These are phyloP conservation scores for Escovopsis sp. DNA, from an alignment of 2,329 filamentous ascomycete species.

Conservation along the genomic window DNA sequence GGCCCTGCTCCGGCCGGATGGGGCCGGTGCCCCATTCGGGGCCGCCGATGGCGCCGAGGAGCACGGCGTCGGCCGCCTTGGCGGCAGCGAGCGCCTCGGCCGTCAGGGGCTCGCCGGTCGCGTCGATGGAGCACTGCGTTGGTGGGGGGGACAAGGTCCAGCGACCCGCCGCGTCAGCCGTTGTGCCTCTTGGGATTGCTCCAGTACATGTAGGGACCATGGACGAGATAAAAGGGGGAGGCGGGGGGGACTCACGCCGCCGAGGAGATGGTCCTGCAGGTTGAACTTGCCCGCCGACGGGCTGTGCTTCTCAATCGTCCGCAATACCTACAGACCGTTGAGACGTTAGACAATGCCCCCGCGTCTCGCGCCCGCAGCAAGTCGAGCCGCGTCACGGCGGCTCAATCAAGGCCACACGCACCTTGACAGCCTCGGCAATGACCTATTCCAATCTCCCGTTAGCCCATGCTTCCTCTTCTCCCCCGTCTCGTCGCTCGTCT, in stretches of 20 bases:
- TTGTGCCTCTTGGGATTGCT: no score
- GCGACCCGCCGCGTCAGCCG: no score
- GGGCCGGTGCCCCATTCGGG: conserved; percentile 86
- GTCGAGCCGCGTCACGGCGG: no score
- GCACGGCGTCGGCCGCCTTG: conserved; percentile 74
- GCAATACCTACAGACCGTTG: conserved; percentile 47
- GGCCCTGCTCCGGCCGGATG: conserved; percentile 83
- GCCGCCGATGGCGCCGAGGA: conserved; percentile 90
- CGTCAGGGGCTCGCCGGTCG: conserved; percentile 62
- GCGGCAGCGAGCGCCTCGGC: conserved; percentile 70
- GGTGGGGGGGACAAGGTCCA: no score
- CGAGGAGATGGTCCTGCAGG: conserved; percentile 77
- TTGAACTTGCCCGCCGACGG: conserved; percentile 65
- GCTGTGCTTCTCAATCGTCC: conserved; percentile 58
- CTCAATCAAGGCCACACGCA: no score
- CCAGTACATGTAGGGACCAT: no score
- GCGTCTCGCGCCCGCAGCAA: no score
- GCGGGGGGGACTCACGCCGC: conserved; percentile 66
- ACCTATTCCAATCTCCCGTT: conserved; percentile 33
- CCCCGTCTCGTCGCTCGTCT: not conserved
- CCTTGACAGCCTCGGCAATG: conserved; percentile 73
- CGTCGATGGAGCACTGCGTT: conserved; percentile 71
- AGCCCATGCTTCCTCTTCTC: not conserved
- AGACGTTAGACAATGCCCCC: no score
- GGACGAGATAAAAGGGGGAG: not conserved